Conservation (phyloP, 176 grass and related monocot species). For the Eremochloa ophiuroides region DNA sequence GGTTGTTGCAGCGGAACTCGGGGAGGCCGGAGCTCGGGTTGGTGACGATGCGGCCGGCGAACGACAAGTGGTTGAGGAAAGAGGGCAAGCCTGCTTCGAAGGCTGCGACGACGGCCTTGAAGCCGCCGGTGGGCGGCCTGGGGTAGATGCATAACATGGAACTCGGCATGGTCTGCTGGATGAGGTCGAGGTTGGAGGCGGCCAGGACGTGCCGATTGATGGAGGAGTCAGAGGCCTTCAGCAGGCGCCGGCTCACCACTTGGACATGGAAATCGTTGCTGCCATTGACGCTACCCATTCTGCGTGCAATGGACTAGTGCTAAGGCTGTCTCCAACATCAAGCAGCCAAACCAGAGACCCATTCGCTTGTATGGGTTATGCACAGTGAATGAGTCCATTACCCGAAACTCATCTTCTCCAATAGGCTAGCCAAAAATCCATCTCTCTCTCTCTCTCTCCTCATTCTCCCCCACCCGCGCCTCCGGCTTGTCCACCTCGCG, state of each 20-base stretch:
- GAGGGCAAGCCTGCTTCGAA: constrained; percentile 17
- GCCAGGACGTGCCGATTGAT: background rate
- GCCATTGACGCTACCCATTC: background rate
- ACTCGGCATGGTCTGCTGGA: background rate
- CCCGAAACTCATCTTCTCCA: too few relatives aligned
- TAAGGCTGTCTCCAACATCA: too few relatives aligned
- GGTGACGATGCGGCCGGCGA: constrained; percentile 18
- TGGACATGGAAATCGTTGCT: background rate
- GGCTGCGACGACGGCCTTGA: constrained; percentile 10
- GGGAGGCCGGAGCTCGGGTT: too few relatives aligned
- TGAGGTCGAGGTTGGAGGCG: constrained; percentile 37
- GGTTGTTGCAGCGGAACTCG: constrained; percentile 33
- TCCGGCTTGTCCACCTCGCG: too few relatives aligned
- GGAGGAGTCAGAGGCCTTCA: constrained; percentile 29
- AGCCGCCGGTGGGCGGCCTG: background rate
- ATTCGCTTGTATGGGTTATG: too few relatives aligned
- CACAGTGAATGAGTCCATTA: too few relatives aligned
- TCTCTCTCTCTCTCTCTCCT: too few relatives aligned
- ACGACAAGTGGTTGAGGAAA: constrained; percentile 36
- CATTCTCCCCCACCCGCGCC: too few relatives aligned
- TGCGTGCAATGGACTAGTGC: too few relatives aligned
- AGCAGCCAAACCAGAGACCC: too few relatives aligned
- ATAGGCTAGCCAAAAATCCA: too few relatives aligned
- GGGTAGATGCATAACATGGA: background rate
- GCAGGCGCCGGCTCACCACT: background rate